Conservation (phyloP, 352 stramenopile genomes). For the Elongisporangium undulatum region DNA sequence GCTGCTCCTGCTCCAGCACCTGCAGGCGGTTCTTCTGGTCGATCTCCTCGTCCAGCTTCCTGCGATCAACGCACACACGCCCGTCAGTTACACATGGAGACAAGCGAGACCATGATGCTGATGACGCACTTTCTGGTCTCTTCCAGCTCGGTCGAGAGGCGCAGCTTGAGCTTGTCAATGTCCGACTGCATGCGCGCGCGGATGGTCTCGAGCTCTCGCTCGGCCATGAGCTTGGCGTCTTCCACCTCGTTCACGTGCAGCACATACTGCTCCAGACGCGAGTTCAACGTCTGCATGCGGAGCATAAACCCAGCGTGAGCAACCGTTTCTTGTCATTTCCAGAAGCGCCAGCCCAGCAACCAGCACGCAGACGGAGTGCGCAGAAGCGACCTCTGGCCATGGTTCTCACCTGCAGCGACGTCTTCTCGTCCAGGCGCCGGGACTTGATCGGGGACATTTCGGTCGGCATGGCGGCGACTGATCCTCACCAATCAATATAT, state of each 20-base stretch:
- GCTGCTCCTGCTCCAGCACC: conserved; percentile 75
- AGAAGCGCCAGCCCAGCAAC: not conserved
- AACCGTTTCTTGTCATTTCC: not conserved
- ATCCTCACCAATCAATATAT: not conserved
- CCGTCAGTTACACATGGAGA: not conserved
- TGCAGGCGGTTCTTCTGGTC: conserved; percentile 70
- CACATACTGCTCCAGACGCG: conserved; percentile 79
- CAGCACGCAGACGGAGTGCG: not conserved
- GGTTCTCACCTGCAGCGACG: conserved; percentile 54
- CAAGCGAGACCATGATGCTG: not conserved
- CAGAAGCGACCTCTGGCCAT: not conserved
- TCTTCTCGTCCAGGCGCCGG: conserved; percentile 81
- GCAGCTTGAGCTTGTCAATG: conserved; percentile 48
- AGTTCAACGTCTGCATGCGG: conserved; percentile 60
- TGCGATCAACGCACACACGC: conserved; percentile 7
- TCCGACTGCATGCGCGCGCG: conserved; percentile 77
- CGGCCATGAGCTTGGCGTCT: conserved; percentile 62
- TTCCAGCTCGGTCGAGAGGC: conserved; percentile 68
- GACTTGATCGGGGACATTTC: conserved; percentile 80
- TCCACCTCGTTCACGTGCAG: conserved; percentile 81
- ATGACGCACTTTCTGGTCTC: conserved; percentile 59
- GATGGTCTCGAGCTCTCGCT: conserved; percentile 79
- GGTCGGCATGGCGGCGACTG: conserved; percentile 39
- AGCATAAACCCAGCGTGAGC: conserved; percentile 4
- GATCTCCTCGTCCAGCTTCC: conserved; percentile 70